Conservation (phyloP, 1,284 basidiomycete genomes). For the Neotropicomus parvogracilis region DNA sequence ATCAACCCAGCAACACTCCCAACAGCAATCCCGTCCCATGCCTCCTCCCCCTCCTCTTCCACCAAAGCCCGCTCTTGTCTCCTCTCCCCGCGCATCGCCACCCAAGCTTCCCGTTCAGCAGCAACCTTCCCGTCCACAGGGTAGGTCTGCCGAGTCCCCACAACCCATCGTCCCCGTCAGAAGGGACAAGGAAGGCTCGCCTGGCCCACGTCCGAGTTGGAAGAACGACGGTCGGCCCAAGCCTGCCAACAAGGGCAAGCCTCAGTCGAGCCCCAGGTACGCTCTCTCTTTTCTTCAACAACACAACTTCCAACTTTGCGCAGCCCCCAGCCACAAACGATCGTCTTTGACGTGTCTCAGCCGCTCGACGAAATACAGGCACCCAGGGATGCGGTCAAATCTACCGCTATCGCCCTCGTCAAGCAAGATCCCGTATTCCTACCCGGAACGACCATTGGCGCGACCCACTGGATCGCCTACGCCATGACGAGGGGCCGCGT, state of each 20-base stretch:
- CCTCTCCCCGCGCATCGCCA: slow-evolving; percentile 62
- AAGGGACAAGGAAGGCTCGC: slow-evolving; percentile 68
- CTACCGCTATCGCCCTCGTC: slow-evolving; percentile 78
- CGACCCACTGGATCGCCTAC: slow-evolving; percentile 84
- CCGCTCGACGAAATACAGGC: slow-evolving; percentile 70
- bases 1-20: slow-evolving; percentile 35
- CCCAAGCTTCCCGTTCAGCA: slow-evolving; percentile 51
- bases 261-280: slow-evolving; percentile 55
- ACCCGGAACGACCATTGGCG: slow-evolving; percentile 79
- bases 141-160: slow-evolving; percentile 43
- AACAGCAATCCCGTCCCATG: slow-evolving; percentile 30
- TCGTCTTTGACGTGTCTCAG: slow-evolving; percentile 72
- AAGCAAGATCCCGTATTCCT: slow-evolving; percentile 77
- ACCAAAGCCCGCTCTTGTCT: slow-evolving; percentile 47
- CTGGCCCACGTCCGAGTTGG: slow-evolving; percentile 52
- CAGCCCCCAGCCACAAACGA: slow-evolving; percentile 57
- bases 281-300: slow-evolving; percentile 11
- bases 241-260: slow-evolving; percentile 43
- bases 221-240: slow-evolving; percentile 42
- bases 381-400: slow-evolving; percentile 66
- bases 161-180: slow-evolving; percentile 41
- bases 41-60: slow-evolving; percentile 49
- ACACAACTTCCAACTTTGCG: slow-evolving; percentile 6
- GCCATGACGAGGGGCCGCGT: slow-evolving; percentile 88
- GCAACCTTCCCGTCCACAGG: slow-evolving; percentile 39